Percentiles rank a stretch among this genome's conserved stretches.
Conservation (phyloP, 2,329 filamentous ascomycete genomes). For the Phaeosphaeriaceae sp. region DNA sequence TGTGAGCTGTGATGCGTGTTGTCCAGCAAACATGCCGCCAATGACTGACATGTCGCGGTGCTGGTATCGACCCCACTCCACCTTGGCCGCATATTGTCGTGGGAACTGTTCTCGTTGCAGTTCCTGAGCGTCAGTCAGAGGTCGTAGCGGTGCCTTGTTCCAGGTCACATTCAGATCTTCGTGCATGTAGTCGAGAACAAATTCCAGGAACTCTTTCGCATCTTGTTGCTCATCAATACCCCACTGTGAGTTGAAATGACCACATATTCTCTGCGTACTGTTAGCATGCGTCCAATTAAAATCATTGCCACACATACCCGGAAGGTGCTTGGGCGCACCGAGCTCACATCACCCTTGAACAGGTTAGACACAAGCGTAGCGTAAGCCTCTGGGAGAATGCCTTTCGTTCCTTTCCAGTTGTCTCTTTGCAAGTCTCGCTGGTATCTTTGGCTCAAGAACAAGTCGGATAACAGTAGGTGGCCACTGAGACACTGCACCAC, state of each 20-base stretch:
- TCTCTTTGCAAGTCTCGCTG: constrained; percentile 64
- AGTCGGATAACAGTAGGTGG: constrained; percentile 68
- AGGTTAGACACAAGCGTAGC: constrained; percentile 68
- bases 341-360: constrained; percentile 66
- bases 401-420: constrained; percentile 72
- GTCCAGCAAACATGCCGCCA: constrained; percentile 79
- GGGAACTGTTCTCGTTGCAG: constrained; percentile 67
- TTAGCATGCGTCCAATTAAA: constrained; percentile 22
- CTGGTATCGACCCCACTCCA: constrained; percentile 77
- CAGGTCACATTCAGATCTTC: constrained; percentile 83
- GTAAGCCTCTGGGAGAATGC: constrained; percentile 68
- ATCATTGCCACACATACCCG: constrained; percentile 38
- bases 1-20: constrained; percentile 68
- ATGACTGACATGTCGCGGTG: constrained; percentile 78
- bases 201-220: constrained; percentile 87
- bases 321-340: constrained; percentile 57
- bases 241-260: constrained; percentile 71
- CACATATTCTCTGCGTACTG: constrained; percentile 62
- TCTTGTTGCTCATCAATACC: constrained; percentile 85
- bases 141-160: constrained; percentile 64
- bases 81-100: constrained; percentile 70
- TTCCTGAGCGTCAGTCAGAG: constrained; percentile 68
- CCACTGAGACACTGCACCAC: constrained; percentile 83
- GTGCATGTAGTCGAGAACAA: constrained; percentile 80
- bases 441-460: constrained; percentile 71